Evolutionary conservation across 2,329 filamentous ascomycete genomes (phyloP), one percentile per base, ranked within the genome.

Genomic region (Alternaria sp.): DNA sequence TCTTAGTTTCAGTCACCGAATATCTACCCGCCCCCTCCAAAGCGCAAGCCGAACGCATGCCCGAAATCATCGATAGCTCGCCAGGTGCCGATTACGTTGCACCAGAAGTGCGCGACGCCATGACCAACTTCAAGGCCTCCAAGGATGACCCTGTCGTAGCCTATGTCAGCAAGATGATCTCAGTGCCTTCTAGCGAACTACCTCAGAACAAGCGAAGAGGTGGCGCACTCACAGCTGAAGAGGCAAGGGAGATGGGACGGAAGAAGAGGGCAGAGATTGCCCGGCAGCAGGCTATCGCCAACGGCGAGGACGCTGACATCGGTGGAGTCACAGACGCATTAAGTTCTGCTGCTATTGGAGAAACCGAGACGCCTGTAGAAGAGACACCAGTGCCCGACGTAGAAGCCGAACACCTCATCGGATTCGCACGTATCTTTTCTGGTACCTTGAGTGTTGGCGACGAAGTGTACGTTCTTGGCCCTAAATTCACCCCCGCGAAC

Each of bases 161-260:
- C 8, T 99, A 97, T 67, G 92, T 99, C 62, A 98, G 94, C 81
- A 99, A 99, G 78, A 97, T 99, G 93, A 92, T 98, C 1, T 95
- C 95, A 0, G 86, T 99, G 12, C 94, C 93, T 0, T 92, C 96
- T 73, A 97, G 92, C 78, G 94, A 99, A 70, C 83, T 99, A 5
- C 91, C 92, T 0, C 88, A 94, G 53, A 97, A 97, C 77, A 96
- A 91, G 78, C 86, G 92, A 46, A 85, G 88, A 16, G 78, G 81
- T 16, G 88, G 81, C 20, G 81, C 89, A 43, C 85, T 98, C 72
- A 96, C 88, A 39, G 91, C 93, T 1, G 95, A 97, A 64, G 95
- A 98, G 79, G 95, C 95, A 4, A 85, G 92, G 66, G 94, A 97
- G 64, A 81, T 97, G 59, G 95, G 92, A 0, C 87, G 93, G 16